Percentiles rank a stretch among this genome's conserved stretches.
These are phyloP conservation scores for Pichia californica DNA, from an alignment of 805 yeast species.

Conservation along the genomic window DNA sequence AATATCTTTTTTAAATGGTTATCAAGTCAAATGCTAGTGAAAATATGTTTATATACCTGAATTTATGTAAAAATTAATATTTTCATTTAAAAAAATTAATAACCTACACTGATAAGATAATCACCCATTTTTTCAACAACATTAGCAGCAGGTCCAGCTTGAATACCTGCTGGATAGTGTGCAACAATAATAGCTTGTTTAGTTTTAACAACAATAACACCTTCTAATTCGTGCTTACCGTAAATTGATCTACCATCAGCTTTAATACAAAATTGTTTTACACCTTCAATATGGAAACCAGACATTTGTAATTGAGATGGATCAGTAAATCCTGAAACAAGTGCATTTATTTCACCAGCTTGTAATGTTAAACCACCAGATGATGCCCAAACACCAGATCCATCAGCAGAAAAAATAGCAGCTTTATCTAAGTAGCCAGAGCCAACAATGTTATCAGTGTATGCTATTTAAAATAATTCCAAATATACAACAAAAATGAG, in stretches of 20 bases:
- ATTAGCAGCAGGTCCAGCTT: slow-evolving; percentile 91
- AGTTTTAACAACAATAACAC: slow-evolving; percentile 86
- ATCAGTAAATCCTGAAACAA: slow-evolving; percentile 76
- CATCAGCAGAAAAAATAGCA: slow-evolving; percentile 88
- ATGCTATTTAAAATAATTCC: slow-evolving; percentile 61
- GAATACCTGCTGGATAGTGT: slow-evolving; percentile 89
- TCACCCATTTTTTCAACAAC: slow-evolving; percentile 95
- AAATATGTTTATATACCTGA: no score
- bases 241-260: slow-evolving; percentile 93
- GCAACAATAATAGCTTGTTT: slow-evolving; percentile 88
- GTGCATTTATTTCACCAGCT: slow-evolving; percentile 61
- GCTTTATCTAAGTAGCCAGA: slow-evolving; percentile 90
- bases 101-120: slow-evolving; percentile 82
- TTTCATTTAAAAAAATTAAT: slow-evolving; percentile 34
- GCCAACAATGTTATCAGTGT: slow-evolving; percentile 86
- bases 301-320: slow-evolving; percentile 73
- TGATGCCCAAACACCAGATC: slow-evolving; percentile 92
- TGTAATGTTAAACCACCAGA: slow-evolving; percentile 60
- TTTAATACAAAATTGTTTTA: slow-evolving; percentile 79
- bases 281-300: slow-evolving; percentile 81
- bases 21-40: no score
- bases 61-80: background rate
- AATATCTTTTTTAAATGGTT: no score
- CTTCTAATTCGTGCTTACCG: slow-evolving; percentile 86
- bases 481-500: no score